Base-by-base conservation (phyloP, 352 stramenopile species). In the Globisporangium barbulae region DNA sequence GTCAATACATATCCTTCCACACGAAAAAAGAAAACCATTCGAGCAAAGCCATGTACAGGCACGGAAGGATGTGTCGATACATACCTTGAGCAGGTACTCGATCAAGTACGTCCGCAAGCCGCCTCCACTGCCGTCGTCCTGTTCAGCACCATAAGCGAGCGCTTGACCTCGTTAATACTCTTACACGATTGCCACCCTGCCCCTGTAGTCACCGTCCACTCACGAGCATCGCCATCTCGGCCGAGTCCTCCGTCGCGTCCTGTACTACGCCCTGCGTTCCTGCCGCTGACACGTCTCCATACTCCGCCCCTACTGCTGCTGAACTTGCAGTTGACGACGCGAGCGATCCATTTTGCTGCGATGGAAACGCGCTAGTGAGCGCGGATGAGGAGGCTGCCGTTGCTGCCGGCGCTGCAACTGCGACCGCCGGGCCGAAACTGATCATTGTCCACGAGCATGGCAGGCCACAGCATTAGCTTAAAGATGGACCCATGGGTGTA, bases 61-160 rank as follows among this genome's bases (percentile, higher is more conserved):
- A 9, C 31, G 31, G 31, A 10, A 37, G 31, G 8, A 37, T 21
- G 17, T 39, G 25, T 6, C 44, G 13, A 3, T 44, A 33, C 63
- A 28, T 70, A 88, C 78, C 70, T 67, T 56, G 19, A 86, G 61
- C 41, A 91, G 70, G 58, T 78, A 90, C n/a, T 86, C 72, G 53
- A 78, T 86, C 56, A 80, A 82, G 65, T 91, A 91, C 33, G 78
- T 78, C 74, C 65, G 45, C 74, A 66, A 68, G 74, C 52, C 37
- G 28, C 37, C 28, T 25, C 49, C 49, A 58, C 53, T 21, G 15
- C 52, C 47, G 25, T 73, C 47, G 25, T 73, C 58, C 69, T 70
- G 45, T 53, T 41, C 50, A 42, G 2, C 15, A 35, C 33, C 31
- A 31, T 25, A 35, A 31, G 13, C 25, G 28, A 45, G 13, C 1